Evolutionary conservation across 176 grass and related monocot species (phyloP).

Genomic region (Cocos nucifera): DNA sequence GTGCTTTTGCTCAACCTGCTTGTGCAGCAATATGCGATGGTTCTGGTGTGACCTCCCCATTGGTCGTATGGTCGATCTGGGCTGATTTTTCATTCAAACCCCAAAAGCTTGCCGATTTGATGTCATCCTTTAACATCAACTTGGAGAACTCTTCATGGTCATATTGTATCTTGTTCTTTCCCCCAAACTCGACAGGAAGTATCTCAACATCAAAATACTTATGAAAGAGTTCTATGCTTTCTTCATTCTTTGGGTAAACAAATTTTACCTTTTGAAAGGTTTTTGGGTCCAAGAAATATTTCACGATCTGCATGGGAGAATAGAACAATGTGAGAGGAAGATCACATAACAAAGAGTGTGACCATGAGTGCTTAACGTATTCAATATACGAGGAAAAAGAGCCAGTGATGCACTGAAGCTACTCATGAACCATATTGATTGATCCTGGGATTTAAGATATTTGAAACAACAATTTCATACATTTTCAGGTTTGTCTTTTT

Average conservation of each 20-base stretch:
- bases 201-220: slow-evolving; percentile 45
- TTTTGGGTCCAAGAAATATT: slow-evolving; percentile 57
- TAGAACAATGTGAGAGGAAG: neutral
- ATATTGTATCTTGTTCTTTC: slow-evolving; percentile 41
- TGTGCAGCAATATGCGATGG: slow-evolving; percentile 19
- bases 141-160: slow-evolving; percentile 69
- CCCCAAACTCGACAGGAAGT: slow-evolving; percentile 77
- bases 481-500: too few relatives aligned
- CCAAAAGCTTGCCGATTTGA: slow-evolving; percentile 47
- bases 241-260: slow-evolving; percentile 55
- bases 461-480: too few relatives aligned
- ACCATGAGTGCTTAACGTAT: too few relatives aligned
- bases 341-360: too few relatives aligned
- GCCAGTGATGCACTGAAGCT: too few relatives aligned
- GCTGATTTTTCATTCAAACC: slow-evolving; percentile 18
- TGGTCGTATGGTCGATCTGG: neutral
- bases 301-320: slow-evolving; percentile 36
- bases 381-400: too few relatives aligned
- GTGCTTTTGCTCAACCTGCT: slow-evolving; percentile 28
- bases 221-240: slow-evolving; percentile 54
- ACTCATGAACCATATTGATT: too few relatives aligned
- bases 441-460: too few relatives aligned
- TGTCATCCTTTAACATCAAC: slow-evolving; percentile 66
- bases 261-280: slow-evolving; percentile 59
- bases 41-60: slow-evolving; percentile 16